Evolutionary conservation across 306 rosid genomes (phyloP).

Genomic region (Fagus crenata): DNA sequence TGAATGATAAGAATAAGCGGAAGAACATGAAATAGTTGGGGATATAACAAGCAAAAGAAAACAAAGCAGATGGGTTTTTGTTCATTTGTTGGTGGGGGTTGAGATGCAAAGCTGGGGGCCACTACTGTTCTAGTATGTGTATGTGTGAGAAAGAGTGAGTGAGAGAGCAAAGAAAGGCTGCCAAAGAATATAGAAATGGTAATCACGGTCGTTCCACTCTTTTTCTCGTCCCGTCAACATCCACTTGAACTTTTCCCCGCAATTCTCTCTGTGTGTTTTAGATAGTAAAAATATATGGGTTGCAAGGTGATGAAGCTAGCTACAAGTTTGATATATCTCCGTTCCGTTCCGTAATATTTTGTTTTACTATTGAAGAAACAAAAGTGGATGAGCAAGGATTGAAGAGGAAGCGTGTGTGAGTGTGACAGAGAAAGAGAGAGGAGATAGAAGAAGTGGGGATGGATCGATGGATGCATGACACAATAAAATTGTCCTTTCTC

Average conservation of each 20-base stretch:
- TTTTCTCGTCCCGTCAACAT: slow-evolving; percentile 69
- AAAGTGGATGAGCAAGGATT: neutral
- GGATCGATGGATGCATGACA: neutral
- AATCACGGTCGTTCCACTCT: slow-evolving; percentile 76
- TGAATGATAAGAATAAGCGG: neutral
- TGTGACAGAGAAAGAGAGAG: slow-evolving; percentile 9
- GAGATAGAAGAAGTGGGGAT: neutral
- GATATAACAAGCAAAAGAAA: slow-evolving; percentile 32
- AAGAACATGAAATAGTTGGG: slow-evolving; percentile 12
- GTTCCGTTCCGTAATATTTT: slow-evolving; percentile 31
- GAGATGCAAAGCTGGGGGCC: slow-evolving; percentile 57
- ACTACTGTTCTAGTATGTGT: slow-evolving; percentile 30
- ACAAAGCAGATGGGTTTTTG: slow-evolving; percentile 32
- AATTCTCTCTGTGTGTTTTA: slow-evolving; percentile 45
- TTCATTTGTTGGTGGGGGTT: slow-evolving; percentile 33
- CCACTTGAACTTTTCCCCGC: slow-evolving; percentile 67
- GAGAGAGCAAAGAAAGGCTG: slow-evolving; percentile 54
- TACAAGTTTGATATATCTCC: too few relatives aligned
- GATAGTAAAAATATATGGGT: neutral
- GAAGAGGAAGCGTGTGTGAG: slow-evolving; percentile 8
- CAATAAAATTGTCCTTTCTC: slow-evolving; percentile 35
- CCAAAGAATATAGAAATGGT: slow-evolving; percentile 81
- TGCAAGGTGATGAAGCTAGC: too few relatives aligned
- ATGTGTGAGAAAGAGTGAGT: neutral
- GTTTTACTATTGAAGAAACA: neutral